Evolutionary conservation across 2,329 filamentous ascomycete species (phyloP), one percentile per base, ranked within the genome.

Genomic region (Lomentospora prolificans): DNA sequence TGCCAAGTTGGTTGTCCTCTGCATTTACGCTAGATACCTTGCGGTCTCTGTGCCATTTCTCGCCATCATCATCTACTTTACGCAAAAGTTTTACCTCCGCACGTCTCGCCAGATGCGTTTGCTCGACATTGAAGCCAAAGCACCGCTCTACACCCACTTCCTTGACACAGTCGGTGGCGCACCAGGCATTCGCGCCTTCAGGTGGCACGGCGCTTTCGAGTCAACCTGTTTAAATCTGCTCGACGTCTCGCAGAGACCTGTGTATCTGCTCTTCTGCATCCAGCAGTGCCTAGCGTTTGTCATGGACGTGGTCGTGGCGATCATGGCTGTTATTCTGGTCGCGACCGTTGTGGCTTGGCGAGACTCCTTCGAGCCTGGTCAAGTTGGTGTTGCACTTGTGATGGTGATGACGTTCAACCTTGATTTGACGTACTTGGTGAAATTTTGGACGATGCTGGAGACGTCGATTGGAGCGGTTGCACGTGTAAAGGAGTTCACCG

Each of bases 41-140:
- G 72, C 74, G 0, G 69, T 78, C 22, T 69, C 70, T 0, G 78
- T 82, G 56, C 81, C 81, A 0, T 64, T 78, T 3, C 62, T 83
- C 2, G 58, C 73, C 9, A 65, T 62, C 0, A 58, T 75, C 0
- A 57, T 83, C 0, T 84, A 75, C 56, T 57, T 70, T 2, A 64
- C 84, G 0, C 81, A 84, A 58, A 76, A 71, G 54, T 73, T 81
- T 51, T 85, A 85, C 60, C 70, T 85, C 2, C 72, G 78, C 0
- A 85, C 81, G 0, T 84, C 80, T 1, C 70, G 81, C 0, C 81
- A 85, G 62, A 64, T 86, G 6, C 73, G 82, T 51, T 71, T 82
- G 22, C 64, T 86, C 12, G 82, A 85, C 50, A 72, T 86, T 1
- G 82, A 86, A 63, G 74, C 78, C 1, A 84, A 84, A 59, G 75